These are phyloP conservation scores for Mallotus japonicus DNA, from an alignment of 441 rosid species.

Conservation along the genomic window DNA sequence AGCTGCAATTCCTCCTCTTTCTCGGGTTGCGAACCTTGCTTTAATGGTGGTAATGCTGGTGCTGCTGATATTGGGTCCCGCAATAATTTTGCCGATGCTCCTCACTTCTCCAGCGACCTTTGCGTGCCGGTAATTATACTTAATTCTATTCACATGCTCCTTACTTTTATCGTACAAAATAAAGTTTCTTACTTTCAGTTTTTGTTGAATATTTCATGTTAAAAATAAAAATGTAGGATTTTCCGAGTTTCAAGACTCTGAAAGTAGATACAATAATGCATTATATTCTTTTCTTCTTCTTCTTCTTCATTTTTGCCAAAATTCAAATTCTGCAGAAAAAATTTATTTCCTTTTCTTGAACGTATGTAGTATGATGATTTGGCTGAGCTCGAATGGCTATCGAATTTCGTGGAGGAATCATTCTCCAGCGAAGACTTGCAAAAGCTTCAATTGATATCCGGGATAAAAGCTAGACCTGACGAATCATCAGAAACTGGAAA, in stretches of 20 bases:
- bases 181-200: neutral
- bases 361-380: constrained; percentile 65
- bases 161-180: neutral
- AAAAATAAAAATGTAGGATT: too few species aligned
- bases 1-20: constrained; percentile 54
- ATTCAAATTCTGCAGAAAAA: too few species aligned
- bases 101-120: constrained; percentile 59
- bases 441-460: constrained; percentile 77
- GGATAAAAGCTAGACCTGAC: constrained; percentile 53
- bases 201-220: neutral
- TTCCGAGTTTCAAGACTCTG: neutral
- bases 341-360: too few species aligned
- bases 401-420: constrained; percentile 90
- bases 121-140: constrained; percentile 65
- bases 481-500: constrained; percentile 43
- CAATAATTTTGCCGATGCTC: constrained; percentile 33
- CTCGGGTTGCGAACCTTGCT: constrained; percentile 43
- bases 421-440: constrained; percentile 88
- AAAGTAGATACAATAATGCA: too few species aligned
- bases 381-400: constrained; percentile 94
- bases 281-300: neutral
- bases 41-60: constrained; percentile 15
- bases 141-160: constrained; percentile 1
- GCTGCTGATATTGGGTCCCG: constrained; percentile 35
- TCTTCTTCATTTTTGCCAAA: constrained; percentile 1